Conservation (phyloP, 371 early-diverging fungal genomes). For the Rhizomucor miehei region DNA sequence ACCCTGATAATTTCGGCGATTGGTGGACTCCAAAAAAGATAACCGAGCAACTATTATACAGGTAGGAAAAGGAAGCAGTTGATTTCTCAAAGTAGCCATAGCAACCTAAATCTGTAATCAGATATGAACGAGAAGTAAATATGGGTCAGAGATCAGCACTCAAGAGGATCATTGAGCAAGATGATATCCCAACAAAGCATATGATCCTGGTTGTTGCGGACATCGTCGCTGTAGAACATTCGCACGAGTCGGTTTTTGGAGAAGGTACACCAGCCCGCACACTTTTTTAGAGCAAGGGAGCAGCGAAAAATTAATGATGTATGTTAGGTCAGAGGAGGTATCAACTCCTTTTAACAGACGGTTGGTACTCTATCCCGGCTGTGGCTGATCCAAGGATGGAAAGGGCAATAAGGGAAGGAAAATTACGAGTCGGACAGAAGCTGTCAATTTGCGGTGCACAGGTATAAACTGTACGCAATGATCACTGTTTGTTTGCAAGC, state of each 20-base stretch:
- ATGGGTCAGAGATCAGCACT: slow-evolving; percentile 64
- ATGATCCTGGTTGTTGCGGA: slow-evolving; percentile 71
- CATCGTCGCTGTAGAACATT: slow-evolving; percentile 15
- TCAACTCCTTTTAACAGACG: slow-evolving; percentile 66
- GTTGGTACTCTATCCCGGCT: slow-evolving; percentile 73
- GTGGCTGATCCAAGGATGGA: slow-evolving; percentile 53
- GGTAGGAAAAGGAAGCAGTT: slow-evolving; percentile 25
- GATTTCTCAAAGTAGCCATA: neutral
- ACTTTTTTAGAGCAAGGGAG: neutral
- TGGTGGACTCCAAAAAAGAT: slow-evolving; percentile 52
- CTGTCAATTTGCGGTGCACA: slow-evolving; percentile 66
- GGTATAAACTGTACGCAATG: slow-evolving; percentile 21
- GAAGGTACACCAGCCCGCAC: neutral
- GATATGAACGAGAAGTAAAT: slow-evolving; percentile 75
- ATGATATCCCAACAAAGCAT: slow-evolving; percentile 53
- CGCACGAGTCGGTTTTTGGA: neutral
- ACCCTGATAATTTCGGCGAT: slow-evolving; percentile 38
- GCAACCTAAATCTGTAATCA: slow-evolving; percentile 8
- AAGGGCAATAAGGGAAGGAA: slow-evolving; percentile 37
- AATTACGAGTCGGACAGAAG: slow-evolving; percentile 64
- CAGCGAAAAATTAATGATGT: no score
- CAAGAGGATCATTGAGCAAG: slow-evolving; percentile 69
- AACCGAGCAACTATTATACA: slow-evolving; percentile 56
- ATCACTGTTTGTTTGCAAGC: neutral
- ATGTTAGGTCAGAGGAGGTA: slow-evolving; percentile 6